Base-by-base conservation (phyloP, 1,139 yeast genomes). In the Nakaseomyces bracarensis region DNA sequence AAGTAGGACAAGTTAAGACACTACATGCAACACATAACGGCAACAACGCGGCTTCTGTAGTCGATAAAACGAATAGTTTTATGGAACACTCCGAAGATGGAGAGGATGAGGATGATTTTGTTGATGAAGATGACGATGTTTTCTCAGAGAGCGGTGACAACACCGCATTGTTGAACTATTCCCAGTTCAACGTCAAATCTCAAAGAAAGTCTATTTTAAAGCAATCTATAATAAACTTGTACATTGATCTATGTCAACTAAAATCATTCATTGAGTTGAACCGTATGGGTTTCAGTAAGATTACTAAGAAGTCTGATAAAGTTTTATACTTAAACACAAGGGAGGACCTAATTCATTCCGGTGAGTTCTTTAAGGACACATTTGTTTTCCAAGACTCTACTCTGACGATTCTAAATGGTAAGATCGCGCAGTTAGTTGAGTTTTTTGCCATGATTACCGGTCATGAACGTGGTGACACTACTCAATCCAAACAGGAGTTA, bases 271-370 rank as follows among this genome's bases (percentile, higher is more conserved):
- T 79, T 43, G 86, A 80, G 52, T 66, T 80, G 51, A 80, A 80
- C 57, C 72, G 74, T 46, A 76, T 82, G 15, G 86, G 85, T 15
- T 79, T 79, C 60, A 70, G 72, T 45, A 80, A 80, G 51, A 82
- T 82, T 16, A 69, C 78, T 49, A 80, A 80, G 52, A 80, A 80
- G 56, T 79, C 79, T 54, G 87, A 80, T 58, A 80, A 79, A 59
- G 74, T 79, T 3, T 63, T 80, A 53, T 70, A 68, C 46, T 69
- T 69, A 48, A 56, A 67, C 33, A 67, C 74, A 40, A 76, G 74
- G 55, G 60, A 65, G 22, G 72, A 70, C 29, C 68, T 65, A 21
- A 60, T 67, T 37, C 63, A 74, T 48, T 66, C 72, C 43, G 64
- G 66, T 27, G 64, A 65, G 44, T 63, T 77, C 58, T 64, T 69